These are phyloP conservation scores for Aspergillus quadrilineatus DNA, from an alignment of 2,329 filamentous ascomycete species.

Conservation along the genomic window DNA sequence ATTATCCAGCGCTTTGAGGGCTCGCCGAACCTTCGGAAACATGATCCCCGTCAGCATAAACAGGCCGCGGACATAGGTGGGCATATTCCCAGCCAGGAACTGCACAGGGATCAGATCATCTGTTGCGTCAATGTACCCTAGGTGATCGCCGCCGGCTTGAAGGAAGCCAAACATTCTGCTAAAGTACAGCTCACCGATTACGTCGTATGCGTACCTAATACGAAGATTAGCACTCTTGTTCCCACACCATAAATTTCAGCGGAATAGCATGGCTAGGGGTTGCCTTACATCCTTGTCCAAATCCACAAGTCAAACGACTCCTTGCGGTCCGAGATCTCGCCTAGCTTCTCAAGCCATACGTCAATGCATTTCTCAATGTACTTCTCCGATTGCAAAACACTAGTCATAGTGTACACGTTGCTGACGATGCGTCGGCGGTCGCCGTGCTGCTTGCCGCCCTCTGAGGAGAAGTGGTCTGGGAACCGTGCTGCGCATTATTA, in stretches of 20 bases:
- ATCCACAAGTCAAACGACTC: slow-evolving; percentile 24
- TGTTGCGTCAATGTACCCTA: slow-evolving; percentile 39
- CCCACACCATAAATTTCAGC: no score
- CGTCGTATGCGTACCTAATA: slow-evolving; percentile 44
- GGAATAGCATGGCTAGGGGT: neutral
- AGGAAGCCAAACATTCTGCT: slow-evolving; percentile 46
- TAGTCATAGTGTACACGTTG: slow-evolving; percentile 27
- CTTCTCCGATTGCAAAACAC: slow-evolving; percentile 27
- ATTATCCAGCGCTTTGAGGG: slow-evolving; percentile 27
- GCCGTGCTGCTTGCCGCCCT: slow-evolving; percentile 25
- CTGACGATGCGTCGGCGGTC: slow-evolving; percentile 26
- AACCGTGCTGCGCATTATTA: slow-evolving; percentile 15
- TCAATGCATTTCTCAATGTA: slow-evolving; percentile 27
- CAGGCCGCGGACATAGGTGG: slow-evolving; percentile 30
- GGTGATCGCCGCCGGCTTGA: slow-evolving; percentile 38
- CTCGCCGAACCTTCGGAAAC: slow-evolving; percentile 24
- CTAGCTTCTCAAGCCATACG: slow-evolving; percentile 21
- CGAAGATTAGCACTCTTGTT: neutral
- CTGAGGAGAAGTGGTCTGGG: slow-evolving; percentile 25
- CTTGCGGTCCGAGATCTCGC: slow-evolving; percentile 15
- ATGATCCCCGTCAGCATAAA: slow-evolving; percentile 28
- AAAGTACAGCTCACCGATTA: slow-evolving; percentile 45
- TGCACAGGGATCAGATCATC: slow-evolving; percentile 35
- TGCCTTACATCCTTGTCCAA: slow-evolving; percentile 28
- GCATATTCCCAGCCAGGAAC: slow-evolving; percentile 29